Base-by-base conservation (phyloP, 176 grass and related monocot species). In the Pontederia paniculata region DNA sequence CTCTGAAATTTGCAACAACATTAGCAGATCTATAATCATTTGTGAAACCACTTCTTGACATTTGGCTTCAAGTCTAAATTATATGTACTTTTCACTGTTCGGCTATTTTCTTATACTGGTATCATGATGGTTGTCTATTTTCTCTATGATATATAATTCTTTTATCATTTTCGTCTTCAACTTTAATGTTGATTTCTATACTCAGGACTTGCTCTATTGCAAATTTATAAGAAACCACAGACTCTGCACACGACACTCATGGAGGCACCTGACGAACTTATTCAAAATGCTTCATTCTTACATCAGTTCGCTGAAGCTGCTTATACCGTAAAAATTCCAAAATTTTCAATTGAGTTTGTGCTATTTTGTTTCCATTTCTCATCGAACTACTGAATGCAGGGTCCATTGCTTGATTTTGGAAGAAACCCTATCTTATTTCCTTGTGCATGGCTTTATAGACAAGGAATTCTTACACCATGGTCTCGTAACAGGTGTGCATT, bases 401-500 rank as follows among this genome's bases (percentile, higher is more conserved):
- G 91, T 22, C 91, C 86, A 44, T 71, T 97, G 56, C 86, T 97
- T 81, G 91, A 97, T 87, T 43, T 97, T 55, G 91, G 91, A 81
- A 81, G 91, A 74, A 97, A 97, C 49, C 91, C 86, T 41, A 76
- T 97, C 73, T 83, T 97, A 69, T 97, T 97, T 81, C 91, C 91
- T 19, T 97, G 91, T 66, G 82, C 86, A 69, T 97, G 91, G 91
- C 48, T 97, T 69, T 87, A 97, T 71, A 80, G 91, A 76, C 91
- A 97, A 88, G 91, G 91, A 23, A 66, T 77, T 75, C 81, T 97
- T 58, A 87, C 83, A 79, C 91, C 91, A 12, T 97, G 91, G 86
- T 67, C 76, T 9, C 80, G 91, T 55, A 77, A 74, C 72, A 87
- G 79, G 88, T 94, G 2, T 70, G 43, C 14, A 20, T 56, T 5